phyloP scores from a whole-genome alignment of 768 basidiomycete species.

The Mycena rebaudengoi region DNA sequence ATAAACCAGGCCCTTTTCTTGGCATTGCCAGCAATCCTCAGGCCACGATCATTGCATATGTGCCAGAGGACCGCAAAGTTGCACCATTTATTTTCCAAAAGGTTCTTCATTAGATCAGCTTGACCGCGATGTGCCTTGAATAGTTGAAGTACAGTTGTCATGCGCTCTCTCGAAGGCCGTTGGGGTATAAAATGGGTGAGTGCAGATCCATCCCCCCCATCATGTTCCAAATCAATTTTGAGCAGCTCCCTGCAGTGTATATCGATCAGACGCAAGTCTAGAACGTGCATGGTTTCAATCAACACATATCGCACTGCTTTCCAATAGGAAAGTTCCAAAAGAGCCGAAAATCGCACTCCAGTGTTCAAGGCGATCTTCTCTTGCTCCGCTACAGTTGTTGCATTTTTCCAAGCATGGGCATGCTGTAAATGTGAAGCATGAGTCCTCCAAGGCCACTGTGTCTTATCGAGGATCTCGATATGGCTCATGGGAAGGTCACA shows the following conservation, averaged over 20 bases:
- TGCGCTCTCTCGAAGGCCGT: neutral
- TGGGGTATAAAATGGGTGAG: neutral
- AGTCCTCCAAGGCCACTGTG: slow-evolving; percentile 31
- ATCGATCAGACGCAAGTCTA: slow-evolving; percentile 43
- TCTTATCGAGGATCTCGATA: slow-evolving; percentile 36
- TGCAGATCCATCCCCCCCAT: slow-evolving; percentile 20
- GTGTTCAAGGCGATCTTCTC: slow-evolving; percentile 26
- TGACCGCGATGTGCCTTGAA: neutral
- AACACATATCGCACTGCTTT: slow-evolving; percentile 39
- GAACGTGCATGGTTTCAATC: slow-evolving; percentile 52
- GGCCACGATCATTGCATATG: slow-evolving; percentile 2
- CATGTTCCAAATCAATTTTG: slow-evolving; percentile 27
- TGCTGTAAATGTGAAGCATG: slow-evolving; percentile 15
- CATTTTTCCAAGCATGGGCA: slow-evolving; percentile 33
- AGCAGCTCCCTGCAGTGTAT: slow-evolving; percentile 41
- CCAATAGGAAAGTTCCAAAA: slow-evolving; percentile 50
- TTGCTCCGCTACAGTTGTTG: slow-evolving; percentile 21
- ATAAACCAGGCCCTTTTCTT: slow-evolving; percentile 11
- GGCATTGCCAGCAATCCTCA: neutral
- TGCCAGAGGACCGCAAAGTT: neutral
- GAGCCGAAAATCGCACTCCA: slow-evolving; percentile 39
- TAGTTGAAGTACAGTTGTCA: neutral
- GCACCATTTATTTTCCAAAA: neutral
- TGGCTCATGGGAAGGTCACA: slow-evolving; percentile 33
- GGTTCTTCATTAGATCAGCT: neutral